Percentiles rank a stretch among this genome's conserved stretches.
These are phyloP conservation scores for Beauveria australis DNA, from an alignment of 2,329 filamentous ascomycete species.

Conservation along the genomic window DNA sequence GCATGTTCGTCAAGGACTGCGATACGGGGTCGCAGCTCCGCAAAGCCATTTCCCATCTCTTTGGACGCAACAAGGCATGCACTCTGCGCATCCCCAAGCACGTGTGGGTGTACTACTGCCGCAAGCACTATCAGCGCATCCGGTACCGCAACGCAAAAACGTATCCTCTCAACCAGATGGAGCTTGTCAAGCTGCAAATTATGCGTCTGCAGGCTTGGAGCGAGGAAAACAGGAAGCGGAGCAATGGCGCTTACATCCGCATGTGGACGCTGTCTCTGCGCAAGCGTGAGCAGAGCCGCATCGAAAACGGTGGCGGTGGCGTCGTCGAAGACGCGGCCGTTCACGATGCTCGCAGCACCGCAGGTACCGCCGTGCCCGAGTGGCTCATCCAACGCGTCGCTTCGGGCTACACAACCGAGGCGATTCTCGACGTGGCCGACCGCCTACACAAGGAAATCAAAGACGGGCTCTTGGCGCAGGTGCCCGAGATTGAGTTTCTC, in stretches of 20 bases:
- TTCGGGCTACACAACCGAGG: slow-evolving; percentile 37
- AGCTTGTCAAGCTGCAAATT: slow-evolving; percentile 56
- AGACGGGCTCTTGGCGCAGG: slow-evolving; percentile 31
- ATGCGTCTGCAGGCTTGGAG: slow-evolving; percentile 56
- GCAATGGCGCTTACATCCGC: slow-evolving; percentile 25
- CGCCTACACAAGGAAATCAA: slow-evolving; percentile 38
- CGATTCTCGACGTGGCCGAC: slow-evolving; percentile 39
- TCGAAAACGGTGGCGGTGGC: slow-evolving; percentile 30
- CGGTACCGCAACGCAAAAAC: slow-evolving; percentile 59
- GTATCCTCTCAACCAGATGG: slow-evolving; percentile 54
- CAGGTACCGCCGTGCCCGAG: slow-evolving; percentile 35
- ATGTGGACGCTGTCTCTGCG: slow-evolving; percentile 55
- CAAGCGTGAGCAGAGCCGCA: slow-evolving; percentile 55
- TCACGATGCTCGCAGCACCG: slow-evolving; percentile 19
- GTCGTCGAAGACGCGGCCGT: slow-evolving; percentile 17
- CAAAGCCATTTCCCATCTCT: slow-evolving; percentile 74
- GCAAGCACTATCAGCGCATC: slow-evolving; percentile 74
- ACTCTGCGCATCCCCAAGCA: slow-evolving; percentile 61
- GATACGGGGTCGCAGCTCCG: slow-evolving; percentile 53
- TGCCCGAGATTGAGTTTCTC: slow-evolving; percentile 53
- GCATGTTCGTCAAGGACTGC: slow-evolving; percentile 50
- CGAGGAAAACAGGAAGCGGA: slow-evolving; percentile 33
- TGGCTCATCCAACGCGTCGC: slow-evolving; percentile 42
- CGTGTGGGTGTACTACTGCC: slow-evolving; percentile 70
- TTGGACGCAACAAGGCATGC: slow-evolving; percentile 73